Base-by-base conservation (phyloP, 176 grass and related monocot genomes). In the Cenchrus fungigraminus region DNA sequence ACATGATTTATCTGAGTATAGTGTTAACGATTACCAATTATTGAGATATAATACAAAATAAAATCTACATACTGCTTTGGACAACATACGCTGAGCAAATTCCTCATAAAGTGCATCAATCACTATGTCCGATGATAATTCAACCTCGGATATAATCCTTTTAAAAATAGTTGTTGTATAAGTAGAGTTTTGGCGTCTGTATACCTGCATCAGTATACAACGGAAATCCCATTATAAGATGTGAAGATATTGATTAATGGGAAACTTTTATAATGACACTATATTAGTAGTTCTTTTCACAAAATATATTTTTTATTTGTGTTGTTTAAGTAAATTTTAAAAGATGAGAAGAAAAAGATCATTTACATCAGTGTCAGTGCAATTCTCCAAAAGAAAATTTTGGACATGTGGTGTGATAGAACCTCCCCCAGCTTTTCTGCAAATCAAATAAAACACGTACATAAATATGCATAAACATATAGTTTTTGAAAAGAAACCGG, bases 21-120 rank as follows among this genome's bases (percentile, higher is more conserved):
- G 9, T 51, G 37, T 65, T 7, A 78, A 67, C 1, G 40, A 50
- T 53, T 64, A 82, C 13, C 0, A 52, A 47, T 0, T 63, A 84
- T 17, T 61, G 5, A 82, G 17, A 32, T 66, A 77, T 58, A 72
- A 7, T 44, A 77, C 9, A 72, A 47, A 65, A 82, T 52, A 12
- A 74, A 71, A 50, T 79, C 20, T 40, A 89, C 54, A 72, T 95
- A 94, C 96, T 83, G 75, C 34, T 83, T 88, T 78, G 59, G 50
- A 66, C 49, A 82, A 86, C 81, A 98, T 87, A 72, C 68, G 91
- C 66, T 80, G 71, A 28, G 87, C 77, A 71, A 98, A 83, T 80
- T 94, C 88, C 85, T 98, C 96, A 79, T 98, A 98, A 28, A 98
- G 62, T 45, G 34, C 88, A 81, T 98, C 96, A 68, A 78, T 89